phyloP scores from a whole-genome alignment of 1,284 basidiomycete species.

The Cutaneotrichosporon cavernicola region DNA sequence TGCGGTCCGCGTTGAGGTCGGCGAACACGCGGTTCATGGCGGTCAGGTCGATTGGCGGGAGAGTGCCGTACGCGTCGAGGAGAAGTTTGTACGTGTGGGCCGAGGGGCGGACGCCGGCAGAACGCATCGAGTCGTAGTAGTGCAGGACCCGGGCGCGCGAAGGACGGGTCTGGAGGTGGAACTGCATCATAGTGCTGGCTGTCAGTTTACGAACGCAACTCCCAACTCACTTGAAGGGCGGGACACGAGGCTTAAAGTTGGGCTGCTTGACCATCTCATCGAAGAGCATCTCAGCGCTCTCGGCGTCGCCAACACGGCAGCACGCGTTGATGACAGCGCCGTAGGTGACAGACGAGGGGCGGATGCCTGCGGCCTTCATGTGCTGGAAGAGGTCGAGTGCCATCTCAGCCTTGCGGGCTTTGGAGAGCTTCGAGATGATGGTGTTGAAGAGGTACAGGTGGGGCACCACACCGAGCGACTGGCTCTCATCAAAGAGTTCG shows the following conservation, averaged over 20 bases:
- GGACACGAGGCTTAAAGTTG: slow-evolving; percentile 82
- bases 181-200: slow-evolving; percentile 86
- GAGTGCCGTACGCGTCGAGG: slow-evolving; percentile 82
- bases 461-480: slow-evolving; percentile 66
- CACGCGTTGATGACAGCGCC: slow-evolving; percentile 91
- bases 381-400: slow-evolving; percentile 81
- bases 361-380: slow-evolving; percentile 63
- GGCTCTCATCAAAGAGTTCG: slow-evolving; percentile 77
- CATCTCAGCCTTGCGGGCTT: slow-evolving; percentile 84
- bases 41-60: slow-evolving; percentile 76
- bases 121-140: slow-evolving; percentile 72
- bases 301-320: slow-evolving; percentile 85
- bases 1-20: slow-evolving; percentile 58
- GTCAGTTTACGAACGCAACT: slow-evolving; percentile 61
- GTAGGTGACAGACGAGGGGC: slow-evolving; percentile 85
- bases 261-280: slow-evolving; percentile 73
- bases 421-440: slow-evolving; percentile 88
- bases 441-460: slow-evolving; percentile 92
- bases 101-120: slow-evolving; percentile 68
- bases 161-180: slow-evolving; percentile 86
- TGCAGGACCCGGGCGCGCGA: slow-evolving; percentile 72
- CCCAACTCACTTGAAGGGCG: slow-evolving; percentile 62
- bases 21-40: slow-evolving; percentile 74
- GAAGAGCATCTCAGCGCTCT: slow-evolving; percentile 79
- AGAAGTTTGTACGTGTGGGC: slow-evolving; percentile 94